A percentile compares a stretch with the other conserved stretches of the same genome.
These are phyloP conservation scores for Lactarius hengduanensis DNA, from an alignment of 768 basidiomycete genomes.

Conservation along the genomic window DNA sequence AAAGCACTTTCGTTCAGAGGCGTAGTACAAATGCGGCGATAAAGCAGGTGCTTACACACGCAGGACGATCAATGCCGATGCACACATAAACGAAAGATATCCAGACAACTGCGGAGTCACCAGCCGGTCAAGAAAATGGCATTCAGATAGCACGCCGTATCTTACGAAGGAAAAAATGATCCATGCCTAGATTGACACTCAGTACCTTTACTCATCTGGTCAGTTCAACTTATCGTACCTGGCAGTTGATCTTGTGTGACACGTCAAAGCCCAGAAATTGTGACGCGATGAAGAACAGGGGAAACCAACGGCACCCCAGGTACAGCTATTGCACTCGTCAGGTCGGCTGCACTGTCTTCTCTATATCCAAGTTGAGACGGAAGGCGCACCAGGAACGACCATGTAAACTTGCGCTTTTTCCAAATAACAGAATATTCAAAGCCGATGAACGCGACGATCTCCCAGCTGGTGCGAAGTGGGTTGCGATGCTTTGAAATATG, in stretches of 20 bases:
- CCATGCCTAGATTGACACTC: conserved; percentile 12
- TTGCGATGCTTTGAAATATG: too few species aligned
- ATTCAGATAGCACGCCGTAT: too few species aligned
- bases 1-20: not conserved
- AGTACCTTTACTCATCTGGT: not conserved
- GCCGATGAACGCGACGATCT: conserved; percentile 13
- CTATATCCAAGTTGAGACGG: not conserved
- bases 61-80: conserved; percentile 21
- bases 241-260: conserved; percentile 2
- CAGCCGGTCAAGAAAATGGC: not conserved
- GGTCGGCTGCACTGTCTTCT: not conserved
- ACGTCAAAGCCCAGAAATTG: conserved; percentile 6
- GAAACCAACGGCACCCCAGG: conserved; percentile 20
- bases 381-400: conserved; percentile 21
- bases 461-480: conserved; percentile 14
- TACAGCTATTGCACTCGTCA: conserved; percentile 8
- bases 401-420: conserved; percentile 17
- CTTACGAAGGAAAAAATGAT: conserved; percentile 19
- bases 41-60: conserved; percentile 15
- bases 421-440: conserved; percentile 18
- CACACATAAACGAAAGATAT: conserved; percentile 17
- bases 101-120: conserved; percentile 7
- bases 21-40: not conserved
- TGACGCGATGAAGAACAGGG: conserved; percentile 1
- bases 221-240: conserved; percentile 1